phyloP scores from a whole-genome alignment of 768 basidiomycete genomes.

The Albatrellus ellisii region DNA sequence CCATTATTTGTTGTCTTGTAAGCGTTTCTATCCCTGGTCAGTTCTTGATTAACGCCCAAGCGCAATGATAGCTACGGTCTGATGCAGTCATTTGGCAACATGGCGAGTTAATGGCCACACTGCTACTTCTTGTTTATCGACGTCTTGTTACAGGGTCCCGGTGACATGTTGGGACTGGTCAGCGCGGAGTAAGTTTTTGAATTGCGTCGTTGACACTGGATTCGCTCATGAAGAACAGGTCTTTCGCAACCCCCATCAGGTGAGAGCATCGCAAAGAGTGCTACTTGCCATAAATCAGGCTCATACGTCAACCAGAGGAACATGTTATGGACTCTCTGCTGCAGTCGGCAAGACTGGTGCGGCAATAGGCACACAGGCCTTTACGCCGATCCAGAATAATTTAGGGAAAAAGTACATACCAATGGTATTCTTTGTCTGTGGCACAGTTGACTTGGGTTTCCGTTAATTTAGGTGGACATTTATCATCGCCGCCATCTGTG shows the following conservation, averaged over 20 bases:
- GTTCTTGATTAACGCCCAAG: background rate
- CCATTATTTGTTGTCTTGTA: constrained; percentile 60
- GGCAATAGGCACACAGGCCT: constrained; percentile 57
- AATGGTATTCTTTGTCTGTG: background rate
- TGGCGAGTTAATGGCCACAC: constrained; percentile 23
- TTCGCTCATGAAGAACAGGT: constrained; percentile 21
- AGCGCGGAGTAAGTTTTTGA: constrained; percentile 41
- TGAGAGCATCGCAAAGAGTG: constrained; percentile 14
- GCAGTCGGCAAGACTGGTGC: constrained; percentile 62
- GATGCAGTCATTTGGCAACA: constrained; percentile 62
- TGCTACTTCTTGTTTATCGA: constrained; percentile 2
- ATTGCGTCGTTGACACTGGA: background rate
- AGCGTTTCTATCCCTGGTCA: constrained; percentile 13
- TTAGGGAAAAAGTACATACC: constrained; percentile 45
- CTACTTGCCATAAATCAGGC: background rate
- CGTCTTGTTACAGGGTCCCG: constrained; percentile 39
- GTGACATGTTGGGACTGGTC: constrained; percentile 56
- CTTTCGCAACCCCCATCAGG: constrained; percentile 53
- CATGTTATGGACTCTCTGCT: constrained; percentile 57
- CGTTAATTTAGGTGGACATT: constrained; percentile 40
- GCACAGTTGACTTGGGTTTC: background rate
- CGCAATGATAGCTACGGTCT: constrained; percentile 39
- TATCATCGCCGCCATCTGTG: constrained; percentile 58
- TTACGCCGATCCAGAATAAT: constrained; percentile 53
- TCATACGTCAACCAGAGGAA: constrained; percentile 28